Conservation (phyloP, 352 stramenopile genomes). For the Globisporangium ultimum region DNA sequence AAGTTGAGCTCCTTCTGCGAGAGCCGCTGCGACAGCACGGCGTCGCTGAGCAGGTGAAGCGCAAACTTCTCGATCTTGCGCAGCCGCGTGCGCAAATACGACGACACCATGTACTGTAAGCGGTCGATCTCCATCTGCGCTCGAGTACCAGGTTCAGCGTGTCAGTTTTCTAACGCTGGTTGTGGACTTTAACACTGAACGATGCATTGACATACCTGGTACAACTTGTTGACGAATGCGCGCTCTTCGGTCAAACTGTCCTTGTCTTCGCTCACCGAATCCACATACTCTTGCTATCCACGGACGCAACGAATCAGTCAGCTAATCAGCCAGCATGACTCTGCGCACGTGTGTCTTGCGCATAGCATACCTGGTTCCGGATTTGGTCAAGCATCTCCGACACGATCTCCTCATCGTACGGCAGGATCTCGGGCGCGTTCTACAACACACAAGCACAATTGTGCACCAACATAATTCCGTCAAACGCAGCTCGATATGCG, state of each 20-base stretch:
- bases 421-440: constrained; percentile 77
- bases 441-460: constrained; percentile 16
- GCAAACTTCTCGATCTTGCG: constrained; percentile 83
- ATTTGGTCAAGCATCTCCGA: constrained; percentile 83
- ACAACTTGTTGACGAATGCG: constrained; percentile 82
- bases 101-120: constrained; percentile 80
- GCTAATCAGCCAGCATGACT: not conserved
- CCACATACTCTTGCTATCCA: constrained; percentile 75
- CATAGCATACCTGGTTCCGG: constrained; percentile 52
- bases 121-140: constrained; percentile 84
- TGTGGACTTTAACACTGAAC: not conserved
- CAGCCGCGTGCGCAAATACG: constrained; percentile 74
- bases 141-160: not conserved
- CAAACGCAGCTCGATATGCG: too few relatives aligned
- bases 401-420: constrained; percentile 77
- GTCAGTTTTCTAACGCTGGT: not conserved
- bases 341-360: not conserved
- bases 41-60: constrained; percentile 48
- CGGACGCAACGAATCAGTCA: not conserved
- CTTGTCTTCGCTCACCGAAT: constrained; percentile 72
- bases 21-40: constrained; percentile 43
- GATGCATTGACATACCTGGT: constrained; percentile 33
- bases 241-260: constrained; percentile 66
- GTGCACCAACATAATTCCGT: not conserved
- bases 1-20: constrained; percentile 75